These are phyloP conservation scores for Endocladia muricata DNA, from an alignment of 31 red algal species.

Conservation along the genomic window DNA sequence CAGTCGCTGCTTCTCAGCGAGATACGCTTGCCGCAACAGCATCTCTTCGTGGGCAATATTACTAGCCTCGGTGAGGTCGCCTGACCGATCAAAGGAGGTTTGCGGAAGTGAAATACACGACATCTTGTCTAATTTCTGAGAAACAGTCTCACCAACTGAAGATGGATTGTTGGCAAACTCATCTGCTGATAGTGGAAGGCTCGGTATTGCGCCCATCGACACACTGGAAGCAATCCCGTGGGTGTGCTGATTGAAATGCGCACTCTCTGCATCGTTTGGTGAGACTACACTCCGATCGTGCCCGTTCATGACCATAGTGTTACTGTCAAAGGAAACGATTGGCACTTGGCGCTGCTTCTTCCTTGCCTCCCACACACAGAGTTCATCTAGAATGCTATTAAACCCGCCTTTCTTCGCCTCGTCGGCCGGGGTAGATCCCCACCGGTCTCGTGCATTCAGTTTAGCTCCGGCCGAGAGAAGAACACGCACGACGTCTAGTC, in stretches of 20 bases:
- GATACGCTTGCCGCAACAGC: not conserved
- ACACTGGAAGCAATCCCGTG: constrained; percentile 36
- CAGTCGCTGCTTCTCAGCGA: constrained; percentile 3
- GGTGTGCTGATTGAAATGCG: constrained; percentile 31
- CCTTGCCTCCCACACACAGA: constrained; percentile 32
- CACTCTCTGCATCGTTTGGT: constrained; percentile 16
- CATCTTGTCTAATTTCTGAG: not conserved
- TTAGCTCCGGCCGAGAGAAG: constrained; percentile 80
- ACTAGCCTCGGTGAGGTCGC: not conserved
- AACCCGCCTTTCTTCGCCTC: constrained; percentile 13
- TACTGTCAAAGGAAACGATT: constrained; percentile 13
- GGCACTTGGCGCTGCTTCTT: constrained; percentile 19
- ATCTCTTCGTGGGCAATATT: constrained; percentile 10
- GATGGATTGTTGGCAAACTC: constrained; percentile 29
- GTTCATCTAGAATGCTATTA: constrained; percentile 28
- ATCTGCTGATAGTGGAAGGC: constrained; percentile 31
- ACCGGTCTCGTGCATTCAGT: constrained; percentile 78
- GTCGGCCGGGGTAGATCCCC: constrained; percentile 78
- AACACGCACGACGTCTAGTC: constrained; percentile 40
- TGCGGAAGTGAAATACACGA: constrained; percentile 30
- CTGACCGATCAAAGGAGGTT: constrained; percentile 4
- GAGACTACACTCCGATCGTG: constrained; percentile 6
- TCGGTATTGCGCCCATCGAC: constrained; percentile 43
- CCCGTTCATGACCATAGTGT: constrained; percentile 3
- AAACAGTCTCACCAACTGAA: not conserved